Percentiles rank a stretch among this genome's conserved stretches.
Evolutionary conservation across 805 yeast species (phyloP).

Genomic region (Cyberlindnera galapagoensis): DNA sequence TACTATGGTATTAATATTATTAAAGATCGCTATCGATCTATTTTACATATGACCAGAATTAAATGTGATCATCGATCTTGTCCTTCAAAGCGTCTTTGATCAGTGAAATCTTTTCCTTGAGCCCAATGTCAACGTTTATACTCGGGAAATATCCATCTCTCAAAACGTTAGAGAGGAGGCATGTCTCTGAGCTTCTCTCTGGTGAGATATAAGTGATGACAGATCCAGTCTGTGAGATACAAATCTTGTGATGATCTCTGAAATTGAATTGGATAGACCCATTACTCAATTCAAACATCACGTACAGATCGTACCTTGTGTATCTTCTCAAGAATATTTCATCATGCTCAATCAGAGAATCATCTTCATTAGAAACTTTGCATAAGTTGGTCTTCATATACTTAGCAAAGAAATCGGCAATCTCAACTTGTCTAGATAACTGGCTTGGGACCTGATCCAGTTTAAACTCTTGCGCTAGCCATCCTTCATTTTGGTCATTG

Average conservation of each 20-base stretch:
- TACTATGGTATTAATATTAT: too few relatives aligned
- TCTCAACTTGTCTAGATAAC: conserved; percentile 68
- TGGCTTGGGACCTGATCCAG: conserved; percentile 37
- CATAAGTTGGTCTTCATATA: conserved; percentile 90
- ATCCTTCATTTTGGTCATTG: conserved; percentile 42
- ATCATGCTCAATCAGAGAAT: conserved; percentile 40
- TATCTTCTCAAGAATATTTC: conserved; percentile 77
- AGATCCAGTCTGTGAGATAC: conserved; percentile 70
- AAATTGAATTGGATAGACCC: conserved; percentile 93
- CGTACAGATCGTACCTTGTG: conserved; percentile 69
- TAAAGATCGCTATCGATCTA: too few relatives aligned
- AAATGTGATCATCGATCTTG: conserved; percentile 18
- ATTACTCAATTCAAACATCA: conserved; percentile 89
- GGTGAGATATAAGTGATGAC: conserved; percentile 80
- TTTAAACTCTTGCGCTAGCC: conserved; percentile 45
- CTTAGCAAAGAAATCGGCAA: conserved; percentile 80
- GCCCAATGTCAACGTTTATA: conserved; percentile 36
- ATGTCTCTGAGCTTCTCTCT: conserved; percentile 61
- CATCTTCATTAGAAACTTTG: conserved; percentile 63
- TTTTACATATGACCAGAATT: too few relatives aligned
- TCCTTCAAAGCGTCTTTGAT: conserved; percentile 62
- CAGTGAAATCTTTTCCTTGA: conserved; percentile 39
- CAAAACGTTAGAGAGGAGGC: conserved; percentile 44
- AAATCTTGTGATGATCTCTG: conserved; percentile 87
- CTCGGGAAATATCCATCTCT: conserved; percentile 42